Percentiles rank a stretch among this genome's conserved stretches.
Evolutionary conservation across 1,284 basidiomycete species (phyloP).

Genomic region (Apiotrichum laibachii): DNA sequence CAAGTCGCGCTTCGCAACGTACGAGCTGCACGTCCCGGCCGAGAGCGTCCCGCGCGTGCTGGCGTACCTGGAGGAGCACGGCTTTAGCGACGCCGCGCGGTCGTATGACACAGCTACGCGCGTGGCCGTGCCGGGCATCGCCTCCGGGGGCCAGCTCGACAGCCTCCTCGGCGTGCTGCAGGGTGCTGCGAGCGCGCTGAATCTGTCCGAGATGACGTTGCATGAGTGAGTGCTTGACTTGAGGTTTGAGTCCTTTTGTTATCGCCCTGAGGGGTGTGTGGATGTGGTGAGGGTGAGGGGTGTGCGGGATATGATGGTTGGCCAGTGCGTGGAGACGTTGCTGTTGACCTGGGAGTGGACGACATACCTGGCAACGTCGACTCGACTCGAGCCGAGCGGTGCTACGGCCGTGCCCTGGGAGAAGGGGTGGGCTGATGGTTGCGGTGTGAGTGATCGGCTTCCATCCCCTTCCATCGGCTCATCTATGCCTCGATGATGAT

Average conservation of each 20-base stretch:
- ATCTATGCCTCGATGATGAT: no score
- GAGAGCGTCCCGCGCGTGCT: slow-evolving; percentile 61
- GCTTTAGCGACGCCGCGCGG: slow-evolving; percentile 55
- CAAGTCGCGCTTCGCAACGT: slow-evolving; percentile 64
- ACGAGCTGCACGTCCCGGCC: slow-evolving; percentile 72
- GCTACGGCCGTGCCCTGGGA: no score
- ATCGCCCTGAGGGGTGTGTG: not conserved
- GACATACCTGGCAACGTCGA: no score
- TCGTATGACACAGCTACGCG: slow-evolving; percentile 33
- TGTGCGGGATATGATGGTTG: not conserved
- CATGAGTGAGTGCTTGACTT: slow-evolving; percentile 36
- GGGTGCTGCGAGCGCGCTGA: slow-evolving; percentile 12
- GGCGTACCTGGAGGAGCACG: slow-evolving; percentile 61
- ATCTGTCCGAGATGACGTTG: slow-evolving; percentile 26
- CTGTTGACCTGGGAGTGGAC: no score
- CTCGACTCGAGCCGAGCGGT: no score
- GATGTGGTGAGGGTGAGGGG: not conserved
- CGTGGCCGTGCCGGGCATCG: slow-evolving; percentile 31
- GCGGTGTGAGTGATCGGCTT: no score
- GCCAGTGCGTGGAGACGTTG: no score
- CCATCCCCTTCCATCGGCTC: no score
- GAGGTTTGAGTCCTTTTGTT: not conserved
- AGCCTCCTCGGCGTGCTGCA: slow-evolving; percentile 23
- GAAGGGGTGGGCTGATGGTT: no score
- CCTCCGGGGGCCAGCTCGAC: slow-evolving; percentile 26